Evolutionary conservation across 2,329 filamentous ascomycete genomes (phyloP).

Genomic region (Fusarium nelsonii): DNA sequence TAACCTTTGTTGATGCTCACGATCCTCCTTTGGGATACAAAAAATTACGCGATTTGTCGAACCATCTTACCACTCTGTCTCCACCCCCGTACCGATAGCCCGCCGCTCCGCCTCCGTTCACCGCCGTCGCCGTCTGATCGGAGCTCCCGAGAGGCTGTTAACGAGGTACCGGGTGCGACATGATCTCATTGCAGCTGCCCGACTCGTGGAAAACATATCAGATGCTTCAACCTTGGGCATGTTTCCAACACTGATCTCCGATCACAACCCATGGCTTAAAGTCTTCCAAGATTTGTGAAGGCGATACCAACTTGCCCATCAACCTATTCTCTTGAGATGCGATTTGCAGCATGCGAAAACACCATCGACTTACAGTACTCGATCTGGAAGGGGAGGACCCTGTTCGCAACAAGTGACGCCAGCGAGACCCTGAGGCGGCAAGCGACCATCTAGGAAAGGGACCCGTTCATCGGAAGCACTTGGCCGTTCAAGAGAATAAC

Average conservation of each 20-base stretch:
- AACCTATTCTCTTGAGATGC: neutral
- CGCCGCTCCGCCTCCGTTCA: conserved; percentile 47
- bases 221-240: too few relatives aligned
- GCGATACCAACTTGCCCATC: neutral
- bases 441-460: conserved; percentile 17
- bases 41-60: conserved; percentile 23
- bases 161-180: conserved; percentile 26
- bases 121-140: conserved; percentile 40
- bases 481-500: conserved; percentile 32
- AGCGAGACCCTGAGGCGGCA: conserved; percentile 4
- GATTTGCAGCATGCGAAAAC: neutral
- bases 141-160: conserved; percentile 28
- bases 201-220: neutral
- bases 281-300: neutral
- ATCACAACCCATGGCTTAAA: neutral
- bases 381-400: neutral
- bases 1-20: neutral
- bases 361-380: conserved; percentile 7
- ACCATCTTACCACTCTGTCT: conserved; percentile 22
- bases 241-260: neutral
- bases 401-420: conserved; percentile 8
- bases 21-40: neutral
- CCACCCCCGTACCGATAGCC: conserved; percentile 43
- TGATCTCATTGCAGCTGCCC: conserved; percentile 10
- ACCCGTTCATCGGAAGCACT: conserved; percentile 38